Conservation (phyloP, 306 rosid species). For the Corylus heterophylla region DNA sequence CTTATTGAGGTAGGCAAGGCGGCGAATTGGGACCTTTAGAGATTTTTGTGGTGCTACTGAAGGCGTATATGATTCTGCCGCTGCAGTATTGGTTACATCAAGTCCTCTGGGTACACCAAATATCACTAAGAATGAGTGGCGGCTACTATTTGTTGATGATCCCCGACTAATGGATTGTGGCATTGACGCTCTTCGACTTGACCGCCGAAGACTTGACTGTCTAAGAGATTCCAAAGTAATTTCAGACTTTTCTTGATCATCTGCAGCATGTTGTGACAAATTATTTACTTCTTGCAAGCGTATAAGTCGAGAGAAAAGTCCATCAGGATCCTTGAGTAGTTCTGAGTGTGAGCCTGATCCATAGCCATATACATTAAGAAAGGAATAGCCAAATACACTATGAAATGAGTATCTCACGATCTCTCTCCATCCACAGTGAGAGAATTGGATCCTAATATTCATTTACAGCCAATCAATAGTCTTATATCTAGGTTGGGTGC, state of each 20-base stretch:
- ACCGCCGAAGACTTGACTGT: slow-evolving; percentile 56
- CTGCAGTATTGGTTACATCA: slow-evolving; percentile 37
- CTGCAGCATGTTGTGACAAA: slow-evolving; percentile 37
- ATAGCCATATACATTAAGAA: slow-evolving; percentile 10
- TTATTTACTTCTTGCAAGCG: slow-evolving; percentile 71
- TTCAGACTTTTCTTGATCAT: slow-evolving; percentile 43
- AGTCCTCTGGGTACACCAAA: slow-evolving; percentile 72
- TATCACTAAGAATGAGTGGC: slow-evolving; percentile 76
- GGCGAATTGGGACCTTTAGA: slow-evolving; percentile 59
- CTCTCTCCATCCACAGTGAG: background rate
- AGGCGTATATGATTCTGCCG: slow-evolving; percentile 19
- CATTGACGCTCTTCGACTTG: slow-evolving; percentile 59
- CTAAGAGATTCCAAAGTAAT: slow-evolving; percentile 45
- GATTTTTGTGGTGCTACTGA: slow-evolving; percentile 22
- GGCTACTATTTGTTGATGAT: slow-evolving; percentile 70
- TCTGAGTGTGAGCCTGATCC: slow-evolving; percentile 71
- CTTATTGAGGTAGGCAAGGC: slow-evolving; percentile 83
- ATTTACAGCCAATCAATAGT: background rate
- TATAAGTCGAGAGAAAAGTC: slow-evolving; percentile 81
- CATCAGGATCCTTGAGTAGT: slow-evolving; percentile 64
- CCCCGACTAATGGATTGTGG: slow-evolving; percentile 65
- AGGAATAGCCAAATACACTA: background rate
- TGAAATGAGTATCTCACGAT: background rate
- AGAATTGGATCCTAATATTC: background rate
- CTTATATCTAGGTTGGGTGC: background rate